Base-by-base conservation (phyloP, 2,329 filamentous ascomycete species). In the Dothideomycetes sp. region DNA sequence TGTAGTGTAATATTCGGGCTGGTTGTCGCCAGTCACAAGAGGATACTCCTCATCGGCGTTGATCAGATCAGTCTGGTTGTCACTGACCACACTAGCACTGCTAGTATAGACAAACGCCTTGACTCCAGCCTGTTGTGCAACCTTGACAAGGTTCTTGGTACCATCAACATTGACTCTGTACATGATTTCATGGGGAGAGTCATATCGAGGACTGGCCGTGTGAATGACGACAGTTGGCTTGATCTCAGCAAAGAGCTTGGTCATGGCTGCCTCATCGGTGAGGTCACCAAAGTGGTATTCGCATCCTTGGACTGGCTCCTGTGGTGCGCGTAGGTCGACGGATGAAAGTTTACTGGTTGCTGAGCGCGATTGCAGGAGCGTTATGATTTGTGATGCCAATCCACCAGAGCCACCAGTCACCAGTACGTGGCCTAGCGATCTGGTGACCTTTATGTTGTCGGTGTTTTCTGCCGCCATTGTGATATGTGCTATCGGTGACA, bases 21-120 rank as follows among this genome's bases (percentile, higher is more conserved):
- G 68, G 18, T 56, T 53, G 16, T 60, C 55, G 34, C 65, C 66
- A 42, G 62, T 62, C 19, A 68, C 56, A 42, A 64, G 47, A 15
- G 64, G 63, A 52, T 63, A 71, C 35, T 59, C 53, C 52, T 70
- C 67, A 45, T 71, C 62, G 16, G 64, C 69, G 45, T 71, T 66
- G 46, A 68, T 52, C 31, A 73, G 56, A 48, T 69, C 61, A 33
- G 51, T 58, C 31, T 55, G 47, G 8, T 57, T 61, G 46, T 68
- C 64, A 37, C 67, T 61, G 30, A 72, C 59, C 16, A 72, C 63
- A 31, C 66, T 69, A 4, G 69, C 65, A 17, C 61, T 66, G 49
- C 65, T 70, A 14, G 69, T 72, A 50, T 70, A 70, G 12, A 74
- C 63, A 44, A 73, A 70, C 3, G 65, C 68, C 53, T 68, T 70